Evolutionary conservation across 495 filamentous ascomycete genomes (phyloP).

Genomic region (Jackrogersella minutella): DNA sequence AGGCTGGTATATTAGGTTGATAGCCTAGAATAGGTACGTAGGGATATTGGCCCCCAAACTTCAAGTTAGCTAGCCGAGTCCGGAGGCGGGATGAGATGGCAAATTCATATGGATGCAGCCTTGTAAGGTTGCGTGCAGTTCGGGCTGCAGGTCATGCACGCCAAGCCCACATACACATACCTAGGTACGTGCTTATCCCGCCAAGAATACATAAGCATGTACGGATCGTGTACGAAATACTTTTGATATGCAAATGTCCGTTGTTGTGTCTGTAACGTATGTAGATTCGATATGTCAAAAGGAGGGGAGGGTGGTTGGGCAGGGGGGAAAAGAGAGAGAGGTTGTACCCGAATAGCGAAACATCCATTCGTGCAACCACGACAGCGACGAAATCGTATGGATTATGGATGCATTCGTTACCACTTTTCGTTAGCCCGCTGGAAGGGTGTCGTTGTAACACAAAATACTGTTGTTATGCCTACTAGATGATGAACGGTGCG

Average conservation of each 20-base stretch:
- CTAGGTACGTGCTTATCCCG: conserved; percentile 19
- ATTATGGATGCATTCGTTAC: neutral
- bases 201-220: too few relatives aligned
- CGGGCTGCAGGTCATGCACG: conserved; percentile 38
- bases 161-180: conserved; percentile 36
- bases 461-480: neutral
- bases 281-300: neutral
- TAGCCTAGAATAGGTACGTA: neutral
- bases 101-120: conserved; percentile 38
- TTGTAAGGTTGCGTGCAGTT: conserved; percentile 42
- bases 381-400: too few relatives aligned
- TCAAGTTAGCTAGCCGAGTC: conserved; percentile 18
- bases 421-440: neutral
- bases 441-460: conserved; percentile 3
- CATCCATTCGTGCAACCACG: neutral
- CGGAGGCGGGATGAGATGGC: conserved; percentile 32
- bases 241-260: conserved; percentile 15
- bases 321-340: conserved; percentile 10
- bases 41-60: conserved; percentile 24
- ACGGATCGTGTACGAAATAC: conserved; percentile 10
- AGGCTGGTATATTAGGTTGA: neutral
- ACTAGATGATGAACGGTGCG: neutral
- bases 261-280: too few relatives aligned
- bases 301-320: conserved; percentile 12
- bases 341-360: conserved; percentile 26